Evolutionary conservation across 345 rosid genomes (phyloP).

Genomic region (Salix arbutifolia): DNA sequence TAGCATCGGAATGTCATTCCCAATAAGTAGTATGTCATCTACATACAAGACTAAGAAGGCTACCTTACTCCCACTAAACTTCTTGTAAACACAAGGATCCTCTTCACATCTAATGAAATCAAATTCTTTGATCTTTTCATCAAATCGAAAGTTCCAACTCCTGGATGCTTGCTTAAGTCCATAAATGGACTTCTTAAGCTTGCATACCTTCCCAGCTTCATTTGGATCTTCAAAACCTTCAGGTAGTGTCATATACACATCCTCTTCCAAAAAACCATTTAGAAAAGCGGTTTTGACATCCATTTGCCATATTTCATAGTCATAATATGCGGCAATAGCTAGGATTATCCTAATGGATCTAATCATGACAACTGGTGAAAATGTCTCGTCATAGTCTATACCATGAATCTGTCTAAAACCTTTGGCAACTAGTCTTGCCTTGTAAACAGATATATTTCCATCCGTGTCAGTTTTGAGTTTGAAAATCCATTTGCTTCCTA

Average conservation of each 20-base stretch:
- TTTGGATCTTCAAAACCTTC: neutral
- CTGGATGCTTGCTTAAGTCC: slow-evolving; percentile 1
- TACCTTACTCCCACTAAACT: neutral
- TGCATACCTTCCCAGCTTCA: neutral
- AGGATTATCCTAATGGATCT: neutral
- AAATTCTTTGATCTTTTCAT: neutral
- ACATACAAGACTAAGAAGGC: neutral
- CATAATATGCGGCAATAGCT: neutral
- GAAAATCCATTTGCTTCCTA: too few species aligned
- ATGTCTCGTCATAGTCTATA: slow-evolving; percentile 1
- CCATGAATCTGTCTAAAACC: neutral
- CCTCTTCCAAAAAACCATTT: neutral
- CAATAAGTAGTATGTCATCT: neutral
- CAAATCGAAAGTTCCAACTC: neutral
- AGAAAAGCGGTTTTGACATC: too few species aligned
- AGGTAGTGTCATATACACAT: neutral
- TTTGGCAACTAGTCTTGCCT: too few species aligned
- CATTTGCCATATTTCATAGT: neutral
- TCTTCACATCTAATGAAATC: neutral
- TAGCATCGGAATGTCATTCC: neutral
- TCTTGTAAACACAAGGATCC: neutral
- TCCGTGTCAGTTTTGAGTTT: too few species aligned
- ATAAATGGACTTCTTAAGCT: slow-evolving; percentile 1
- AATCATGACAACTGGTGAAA: neutral
- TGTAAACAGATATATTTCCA: too few species aligned